Evolutionary conservation across 2,329 filamentous ascomycete genomes (phyloP).

Genomic region (Plenodomus biglobosus): DNA sequence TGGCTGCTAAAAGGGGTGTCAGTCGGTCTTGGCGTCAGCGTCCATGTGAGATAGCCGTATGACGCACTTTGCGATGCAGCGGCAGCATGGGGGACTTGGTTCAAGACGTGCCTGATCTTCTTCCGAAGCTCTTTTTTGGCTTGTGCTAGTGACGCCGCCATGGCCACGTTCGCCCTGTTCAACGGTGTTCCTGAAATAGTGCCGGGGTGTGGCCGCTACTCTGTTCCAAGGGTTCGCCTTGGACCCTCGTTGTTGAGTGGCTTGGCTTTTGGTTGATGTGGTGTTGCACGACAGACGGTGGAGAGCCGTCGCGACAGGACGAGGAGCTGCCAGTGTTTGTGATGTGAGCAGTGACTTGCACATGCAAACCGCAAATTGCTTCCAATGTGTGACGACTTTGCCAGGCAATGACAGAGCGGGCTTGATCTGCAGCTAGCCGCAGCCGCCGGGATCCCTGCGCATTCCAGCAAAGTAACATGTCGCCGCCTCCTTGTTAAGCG

Average conservation of each 20-base stretch:
- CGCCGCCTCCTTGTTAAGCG: conserved; percentile 18
- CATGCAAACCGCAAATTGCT: not conserved
- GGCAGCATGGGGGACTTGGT: conserved; percentile 61
- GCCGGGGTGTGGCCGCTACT: not conserved
- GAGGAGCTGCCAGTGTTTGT: not conserved
- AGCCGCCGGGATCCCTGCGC: conserved; percentile 17
- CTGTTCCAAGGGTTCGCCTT: not conserved
- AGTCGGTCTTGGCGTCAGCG: conserved; percentile 19
- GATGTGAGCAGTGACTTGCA: conserved; percentile 3
- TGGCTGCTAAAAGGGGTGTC: conserved; percentile 57
- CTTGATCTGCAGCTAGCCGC: conserved; percentile 36
- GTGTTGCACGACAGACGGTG: not conserved
- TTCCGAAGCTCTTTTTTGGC: conserved; percentile 77
- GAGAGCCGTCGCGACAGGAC: not conserved
- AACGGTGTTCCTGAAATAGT: conserved; percentile 13
- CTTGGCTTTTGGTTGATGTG: not conserved
- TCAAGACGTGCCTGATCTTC: conserved; percentile 68
- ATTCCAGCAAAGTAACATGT: conserved; percentile 18
- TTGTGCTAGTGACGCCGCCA: conserved; percentile 58
- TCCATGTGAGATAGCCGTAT: not conserved
- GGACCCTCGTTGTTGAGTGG: not conserved
- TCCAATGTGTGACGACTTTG: not conserved
- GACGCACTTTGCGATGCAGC: conserved; percentile 70
- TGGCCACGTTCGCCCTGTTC: conserved; percentile 15
- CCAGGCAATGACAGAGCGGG: conserved; percentile 2